Base-by-base conservation (phyloP, 2,329 filamentous ascomycete genomes). In the Ophiostoma angusticollis region DNA sequence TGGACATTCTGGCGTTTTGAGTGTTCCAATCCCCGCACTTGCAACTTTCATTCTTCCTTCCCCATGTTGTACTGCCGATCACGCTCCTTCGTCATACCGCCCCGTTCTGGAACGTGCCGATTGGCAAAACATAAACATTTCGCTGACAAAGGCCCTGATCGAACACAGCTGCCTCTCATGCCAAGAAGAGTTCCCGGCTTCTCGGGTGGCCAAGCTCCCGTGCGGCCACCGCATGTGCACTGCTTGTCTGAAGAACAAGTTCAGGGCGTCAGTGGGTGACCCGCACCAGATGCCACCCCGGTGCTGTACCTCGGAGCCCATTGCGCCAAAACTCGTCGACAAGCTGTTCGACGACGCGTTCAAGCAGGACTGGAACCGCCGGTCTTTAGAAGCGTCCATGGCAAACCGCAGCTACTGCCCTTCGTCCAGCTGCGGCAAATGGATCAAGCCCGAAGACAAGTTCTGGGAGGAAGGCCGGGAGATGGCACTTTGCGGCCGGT, bases 171-270 rank as follows among this genome's bases (percentile, higher is more conserved):
- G 85, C 50, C 62, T 85, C 34, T 74, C 72, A 18, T 93, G 85
- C 54, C 62, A 78, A 52, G 78, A 83, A 46, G 77, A 84, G 45
- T 61, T 81, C 3, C 73, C 77, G 1, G 52, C 68, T 9, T 65
- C 65, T 43, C 77, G 74, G 56, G 72, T 79, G 24, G 77, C 77
- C 27, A 82, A 78, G 55, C 70, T 93, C 25, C 71, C 74, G 48
- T 93, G 86, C 54, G 76, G 76, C 3, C 85, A 93, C 57, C 73
- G 76, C 45, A 86, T 89, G 80, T 93, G 86, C 58, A 68, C 81
- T 47, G 56, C 68, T 7, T 93, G 86, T 56, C 64, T 94, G 29
- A 80, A 76, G 56, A 73, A 76, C 35, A 70, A 75, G 41, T 93
- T 93, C 59, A 74, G 69, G 39, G 67, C 84, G 44, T 91, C 84